Percentiles rank a stretch among this genome's conserved stretches.
Evolutionary conservation across 495 filamentous ascomycete species (phyloP).

Genomic region (Thermochaetoides thermophila): DNA sequence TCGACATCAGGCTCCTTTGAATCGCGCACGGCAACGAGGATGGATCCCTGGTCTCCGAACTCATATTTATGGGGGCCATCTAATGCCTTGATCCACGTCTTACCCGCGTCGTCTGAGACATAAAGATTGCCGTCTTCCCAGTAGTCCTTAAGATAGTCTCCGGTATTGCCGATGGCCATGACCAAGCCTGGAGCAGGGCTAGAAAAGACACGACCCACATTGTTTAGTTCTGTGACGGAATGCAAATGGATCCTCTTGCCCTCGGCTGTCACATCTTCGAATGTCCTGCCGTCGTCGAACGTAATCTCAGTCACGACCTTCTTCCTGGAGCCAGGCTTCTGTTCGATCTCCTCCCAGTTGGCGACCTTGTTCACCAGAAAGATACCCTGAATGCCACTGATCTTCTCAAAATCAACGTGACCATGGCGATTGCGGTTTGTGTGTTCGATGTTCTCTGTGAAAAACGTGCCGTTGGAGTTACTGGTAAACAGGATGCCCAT

Average conservation of each 20-base stretch:
- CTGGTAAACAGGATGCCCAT: slow-evolving; percentile 85
- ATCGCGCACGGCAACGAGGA: slow-evolving; percentile 69
- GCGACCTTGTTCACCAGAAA: slow-evolving; percentile 78
- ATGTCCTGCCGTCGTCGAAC: slow-evolving; percentile 84
- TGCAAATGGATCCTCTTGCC: slow-evolving; percentile 71
- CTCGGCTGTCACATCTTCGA: slow-evolving; percentile 34
- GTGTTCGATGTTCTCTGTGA: slow-evolving; percentile 75
- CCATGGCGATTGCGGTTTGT: slow-evolving; percentile 64
- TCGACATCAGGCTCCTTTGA: slow-evolving; percentile 40
- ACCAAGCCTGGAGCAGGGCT: slow-evolving; percentile 84
- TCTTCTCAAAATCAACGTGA: slow-evolving; percentile 85
- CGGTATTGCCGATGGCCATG: slow-evolving; percentile 86
- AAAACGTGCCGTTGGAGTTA: slow-evolving; percentile 93
- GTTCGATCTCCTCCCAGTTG: slow-evolving; percentile 64
- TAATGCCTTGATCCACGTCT: slow-evolving; percentile 61
- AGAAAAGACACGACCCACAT: slow-evolving; percentile 78
- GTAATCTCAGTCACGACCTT: slow-evolving; percentile 66
- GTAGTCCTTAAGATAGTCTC: slow-evolving; percentile 45
- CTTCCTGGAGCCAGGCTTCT: slow-evolving; percentile 36
- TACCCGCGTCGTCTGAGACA: slow-evolving; percentile 80
- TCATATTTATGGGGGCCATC: slow-evolving; percentile 87
- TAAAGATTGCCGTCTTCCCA: slow-evolving; percentile 61
- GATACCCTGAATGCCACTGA: slow-evolving; percentile 78
- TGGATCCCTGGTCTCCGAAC: slow-evolving; percentile 80
- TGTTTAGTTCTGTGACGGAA: slow-evolving; percentile 67